Conservation (phyloP, 495 filamentous ascomycete genomes). For the Daldinia concentrica region DNA sequence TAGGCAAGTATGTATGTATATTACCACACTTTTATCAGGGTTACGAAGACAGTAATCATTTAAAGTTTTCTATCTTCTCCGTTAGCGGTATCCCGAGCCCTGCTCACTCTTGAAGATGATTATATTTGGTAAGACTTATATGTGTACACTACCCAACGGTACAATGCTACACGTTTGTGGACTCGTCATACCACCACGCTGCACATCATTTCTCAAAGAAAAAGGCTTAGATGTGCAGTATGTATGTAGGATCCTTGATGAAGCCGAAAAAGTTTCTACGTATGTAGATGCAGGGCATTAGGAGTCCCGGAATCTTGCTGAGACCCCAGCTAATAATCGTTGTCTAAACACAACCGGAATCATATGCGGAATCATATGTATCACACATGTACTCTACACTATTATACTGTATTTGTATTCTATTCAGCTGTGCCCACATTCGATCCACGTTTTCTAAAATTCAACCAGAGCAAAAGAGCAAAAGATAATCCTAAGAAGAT, state of each 20-base stretch:
- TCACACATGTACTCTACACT: slow-evolving; percentile 26
- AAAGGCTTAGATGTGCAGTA: slow-evolving; percentile 37
- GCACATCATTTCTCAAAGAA: slow-evolving; percentile 36
- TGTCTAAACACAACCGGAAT: slow-evolving; percentile 27
- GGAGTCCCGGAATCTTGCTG: slow-evolving; percentile 29
- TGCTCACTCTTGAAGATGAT: slow-evolving; percentile 17
- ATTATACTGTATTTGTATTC: slow-evolving; percentile 35
- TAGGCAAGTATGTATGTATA: not conserved
- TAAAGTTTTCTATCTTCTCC: slow-evolving; percentile 34
- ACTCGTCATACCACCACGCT: slow-evolving; percentile 43
- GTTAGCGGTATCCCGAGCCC: slow-evolving; percentile 23
- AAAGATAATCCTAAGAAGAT: slow-evolving; percentile 30
- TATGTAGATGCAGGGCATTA: slow-evolving; percentile 33
- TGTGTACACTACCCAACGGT: slow-evolving; percentile 23
- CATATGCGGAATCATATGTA: slow-evolving; percentile 6
- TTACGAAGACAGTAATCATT: slow-evolving; percentile 20
- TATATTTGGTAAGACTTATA: slow-evolving; percentile 33
- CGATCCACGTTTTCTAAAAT: slow-evolving; percentile 40
- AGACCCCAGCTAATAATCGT: slow-evolving; percentile 5
- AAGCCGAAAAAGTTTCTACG: slow-evolving; percentile 38
- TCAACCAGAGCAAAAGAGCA: slow-evolving; percentile 30
- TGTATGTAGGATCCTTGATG: slow-evolving; percentile 20
- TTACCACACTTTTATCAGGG: slow-evolving; percentile 19
- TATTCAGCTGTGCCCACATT: slow-evolving; percentile 31
- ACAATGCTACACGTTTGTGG: slow-evolving; percentile 38